These are phyloP conservation scores for Boletellus dicymbophilus DNA, from an alignment of 1,284 basidiomycete genomes.

Conservation along the genomic window DNA sequence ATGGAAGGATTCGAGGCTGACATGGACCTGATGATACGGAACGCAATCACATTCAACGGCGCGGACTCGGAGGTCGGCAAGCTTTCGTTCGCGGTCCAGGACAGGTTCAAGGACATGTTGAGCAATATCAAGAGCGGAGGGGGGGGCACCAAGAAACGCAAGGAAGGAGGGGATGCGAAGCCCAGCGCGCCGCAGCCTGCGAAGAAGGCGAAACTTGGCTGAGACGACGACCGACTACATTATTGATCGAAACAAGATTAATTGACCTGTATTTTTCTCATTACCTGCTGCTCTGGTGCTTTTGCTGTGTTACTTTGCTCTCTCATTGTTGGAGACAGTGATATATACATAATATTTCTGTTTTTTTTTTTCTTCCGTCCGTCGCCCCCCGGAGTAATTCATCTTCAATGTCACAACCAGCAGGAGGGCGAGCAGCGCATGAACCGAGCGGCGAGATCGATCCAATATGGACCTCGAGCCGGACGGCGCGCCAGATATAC, in stretches of 20 bases:
- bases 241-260: conserved; percentile 24
- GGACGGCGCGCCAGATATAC: conserved; percentile 79
- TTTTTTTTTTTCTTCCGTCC: no score
- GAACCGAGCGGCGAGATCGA: conserved; percentile 46
- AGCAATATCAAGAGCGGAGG: conserved; percentile 46
- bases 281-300: no score
- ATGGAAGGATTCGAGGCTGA: conserved; percentile 81
- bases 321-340: conserved; percentile 23
- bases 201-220: conserved; percentile 66
- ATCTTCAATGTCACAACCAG: conserved; percentile 18
- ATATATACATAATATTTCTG: no score
- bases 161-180: conserved; percentile 59
- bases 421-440: conserved; percentile 14
- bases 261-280: conserved; percentile 32
- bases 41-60: conserved; percentile 88
- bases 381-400: no score
- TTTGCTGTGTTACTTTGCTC: conserved; percentile 31
- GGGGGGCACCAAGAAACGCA: conserved; percentile 60
- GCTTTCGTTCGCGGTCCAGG: conserved; percentile 50
- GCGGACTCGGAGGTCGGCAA: conserved; percentile 74
- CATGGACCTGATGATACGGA: conserved; percentile 81
- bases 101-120: conserved; percentile 56
- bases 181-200: conserved; percentile 61
- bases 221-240: conserved; percentile 29
- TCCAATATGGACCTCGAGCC: conserved; percentile 78